Base-by-base conservation (phyloP, 75 land plant species). In the Chamaecyparis obtusa region DNA sequence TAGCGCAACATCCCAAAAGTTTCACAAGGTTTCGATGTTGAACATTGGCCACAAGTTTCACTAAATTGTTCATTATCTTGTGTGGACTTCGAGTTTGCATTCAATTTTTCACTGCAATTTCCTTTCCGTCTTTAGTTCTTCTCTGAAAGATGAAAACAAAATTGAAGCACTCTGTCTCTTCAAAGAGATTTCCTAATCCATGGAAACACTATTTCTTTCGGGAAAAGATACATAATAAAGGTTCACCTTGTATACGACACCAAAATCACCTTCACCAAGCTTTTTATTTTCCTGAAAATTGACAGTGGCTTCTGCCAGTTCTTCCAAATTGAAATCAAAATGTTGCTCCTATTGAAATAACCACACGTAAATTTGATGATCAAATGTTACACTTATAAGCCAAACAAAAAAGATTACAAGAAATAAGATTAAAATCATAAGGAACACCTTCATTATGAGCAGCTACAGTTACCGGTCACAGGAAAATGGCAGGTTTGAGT, bases 1-100 rank as follows among this genome's bases (percentile, higher is more conserved):
- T 87, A 32, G 51, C 77, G 49, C 88, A 87, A 46, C 85, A 87
- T 13, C 88, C 88, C 19, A 87, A n/a, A n/a, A 87, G 74, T 15
- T 9, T 87, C 69, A 87, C 88, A 15, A 84, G 64, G 44, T 86
- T 86, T 64, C 86, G 75, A 36, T 86, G 86, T 13, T 86, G 86
- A 44, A 86, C 39, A 86, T 44, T 86, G 46, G 46, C 43, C 76
- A 86, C 14, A 67, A 86, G 86, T 30, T 64, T 55, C 11, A 86
- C 16, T 32, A 71, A 86, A 86, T 27, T 86, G 80, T 35, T 15
- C 5, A 16, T 86, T 86, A 8, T 41, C 86, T 15, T 86, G 43
- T 67, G 35, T 10, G 16, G 74, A 60, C 37, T 8, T 64, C 27
- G 9, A n/a, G n/a, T n/a, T n/a, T 84, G 36, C 7, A 67, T 9